Conservation (phyloP, 495 filamentous ascomycete species). For the Talaromyces stipitatus region DNA sequence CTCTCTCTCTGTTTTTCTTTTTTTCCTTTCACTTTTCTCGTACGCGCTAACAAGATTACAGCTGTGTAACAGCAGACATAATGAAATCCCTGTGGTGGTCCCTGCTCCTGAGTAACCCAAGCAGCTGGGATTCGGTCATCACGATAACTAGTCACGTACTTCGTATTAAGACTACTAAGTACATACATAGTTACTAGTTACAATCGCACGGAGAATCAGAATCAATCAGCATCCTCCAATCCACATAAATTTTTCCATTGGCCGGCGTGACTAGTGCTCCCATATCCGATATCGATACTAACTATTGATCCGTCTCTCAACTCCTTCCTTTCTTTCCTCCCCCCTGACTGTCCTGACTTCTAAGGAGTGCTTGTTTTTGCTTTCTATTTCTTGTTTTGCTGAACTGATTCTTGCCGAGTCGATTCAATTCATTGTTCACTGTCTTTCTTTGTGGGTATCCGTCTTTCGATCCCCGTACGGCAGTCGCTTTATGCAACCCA, state of each 20-base stretch:
- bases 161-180: too few relatives aligned
- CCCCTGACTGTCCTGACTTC: neutral
- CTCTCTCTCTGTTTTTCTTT: neutral
- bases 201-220: too few relatives aligned
- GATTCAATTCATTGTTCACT: neutral
- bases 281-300: neutral
- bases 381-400: neutral
- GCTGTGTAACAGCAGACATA: neutral
- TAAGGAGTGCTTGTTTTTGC: neutral
- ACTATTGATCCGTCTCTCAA: neutral
- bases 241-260: neutral
- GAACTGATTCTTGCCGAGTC: neutral
- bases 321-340: neutral
- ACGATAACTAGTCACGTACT: neutral
- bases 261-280: neutral
- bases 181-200: too few relatives aligned
- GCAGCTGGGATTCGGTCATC: slow-evolving; percentile 4
- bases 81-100: neutral
- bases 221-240: neutral
- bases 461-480: neutral
- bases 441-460: slow-evolving; percentile 1
- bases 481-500: neutral
- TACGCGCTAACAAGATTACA: neutral
- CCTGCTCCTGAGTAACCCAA: slow-evolving; percentile 1
- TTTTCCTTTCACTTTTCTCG: neutral